Percentiles rank a stretch among this genome's conserved stretches.
Conservation (phyloP, 140 eudicot genomes). For the Artemisia princeps region DNA sequence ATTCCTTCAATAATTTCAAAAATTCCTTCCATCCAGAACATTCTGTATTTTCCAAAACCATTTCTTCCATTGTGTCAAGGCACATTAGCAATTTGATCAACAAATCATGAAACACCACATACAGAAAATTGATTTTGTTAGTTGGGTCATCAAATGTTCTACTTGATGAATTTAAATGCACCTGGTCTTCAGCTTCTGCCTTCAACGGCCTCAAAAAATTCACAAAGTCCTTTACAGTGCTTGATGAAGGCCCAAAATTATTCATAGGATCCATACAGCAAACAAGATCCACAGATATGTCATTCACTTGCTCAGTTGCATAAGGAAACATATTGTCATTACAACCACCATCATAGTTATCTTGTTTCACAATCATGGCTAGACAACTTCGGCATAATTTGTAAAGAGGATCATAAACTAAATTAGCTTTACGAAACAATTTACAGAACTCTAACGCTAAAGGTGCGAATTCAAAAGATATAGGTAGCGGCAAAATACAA, state of each 20-base stretch:
- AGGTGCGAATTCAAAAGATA: conserved; percentile 1
- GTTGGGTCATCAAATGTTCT: not conserved
- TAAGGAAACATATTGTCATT: not conserved
- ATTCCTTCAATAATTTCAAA: conserved; percentile 46
- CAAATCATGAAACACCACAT: conserved; percentile 26
- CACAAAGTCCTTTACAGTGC: conserved; percentile 45
- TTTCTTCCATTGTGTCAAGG: conserved; percentile 40
- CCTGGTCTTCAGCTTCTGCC: conserved; percentile 16
- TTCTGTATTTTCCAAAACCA: conserved; percentile 22
- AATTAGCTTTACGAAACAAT: conserved; percentile 25
- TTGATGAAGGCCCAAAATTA: conserved; percentile 23
- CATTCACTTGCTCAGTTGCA: not conserved
- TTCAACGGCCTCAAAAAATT: conserved; percentile 44
- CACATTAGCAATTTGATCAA: conserved; percentile 42
- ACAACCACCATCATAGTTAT: not conserved
- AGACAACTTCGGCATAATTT: not conserved
- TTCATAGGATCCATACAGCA: conserved; percentile 36
- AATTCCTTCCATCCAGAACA: conserved; percentile 39
- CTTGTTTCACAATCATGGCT: not conserved
- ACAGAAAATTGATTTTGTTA: conserved; percentile 26
- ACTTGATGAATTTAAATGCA: not conserved
- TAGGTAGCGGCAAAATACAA: conserved; percentile 15
- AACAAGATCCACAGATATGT: not conserved
- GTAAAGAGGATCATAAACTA: not conserved
- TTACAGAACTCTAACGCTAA: conserved; percentile 43